phyloP scores from a whole-genome alignment of 345 rosid genomes.

The Salix koriyanagi region DNA sequence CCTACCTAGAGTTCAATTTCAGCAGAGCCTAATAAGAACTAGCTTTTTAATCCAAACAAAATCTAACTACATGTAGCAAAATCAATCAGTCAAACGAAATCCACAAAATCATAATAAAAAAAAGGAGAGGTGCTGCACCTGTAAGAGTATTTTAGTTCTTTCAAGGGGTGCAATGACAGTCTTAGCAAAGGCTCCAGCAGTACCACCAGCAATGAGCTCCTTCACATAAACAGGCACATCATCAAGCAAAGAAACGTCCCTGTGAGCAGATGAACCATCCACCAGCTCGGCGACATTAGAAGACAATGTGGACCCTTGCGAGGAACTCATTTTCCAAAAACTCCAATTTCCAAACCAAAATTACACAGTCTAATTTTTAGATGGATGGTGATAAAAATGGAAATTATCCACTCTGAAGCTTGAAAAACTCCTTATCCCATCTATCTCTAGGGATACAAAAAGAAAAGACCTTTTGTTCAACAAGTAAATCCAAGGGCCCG shows the following conservation, averaged over 20 bases:
- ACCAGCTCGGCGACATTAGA: constrained; percentile 57
- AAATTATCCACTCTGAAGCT: constrained; percentile 54
- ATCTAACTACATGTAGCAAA: not conserved
- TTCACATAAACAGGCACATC: constrained; percentile 69
- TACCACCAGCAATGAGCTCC: constrained; percentile 93
- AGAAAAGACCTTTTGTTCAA: constrained; percentile 28
- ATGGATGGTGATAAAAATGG: not conserved
- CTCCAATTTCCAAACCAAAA: constrained; percentile 14
- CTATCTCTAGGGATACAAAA: constrained; percentile 65
- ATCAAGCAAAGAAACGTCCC: constrained; percentile 44
- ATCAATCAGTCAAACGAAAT: not conserved
- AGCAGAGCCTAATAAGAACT: not conserved
- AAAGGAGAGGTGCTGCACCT: constrained; percentile 42
- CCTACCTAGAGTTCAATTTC: not conserved
- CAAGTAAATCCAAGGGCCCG: constrained; percentile 42
- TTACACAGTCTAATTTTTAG: not conserved
- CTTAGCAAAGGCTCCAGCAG: constrained; percentile 91
- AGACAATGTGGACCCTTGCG: constrained; percentile 71
- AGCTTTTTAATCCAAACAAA: not conserved
- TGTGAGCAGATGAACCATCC: constrained; percentile 45
- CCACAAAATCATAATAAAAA: not conserved
- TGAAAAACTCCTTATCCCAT: constrained; percentile 77
- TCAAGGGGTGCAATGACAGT: constrained; percentile 92
- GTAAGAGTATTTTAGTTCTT: constrained; percentile 80
- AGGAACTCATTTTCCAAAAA: constrained; percentile 45